Conservation (phyloP, 345 rosid species). For the Reutealis trisperma region DNA sequence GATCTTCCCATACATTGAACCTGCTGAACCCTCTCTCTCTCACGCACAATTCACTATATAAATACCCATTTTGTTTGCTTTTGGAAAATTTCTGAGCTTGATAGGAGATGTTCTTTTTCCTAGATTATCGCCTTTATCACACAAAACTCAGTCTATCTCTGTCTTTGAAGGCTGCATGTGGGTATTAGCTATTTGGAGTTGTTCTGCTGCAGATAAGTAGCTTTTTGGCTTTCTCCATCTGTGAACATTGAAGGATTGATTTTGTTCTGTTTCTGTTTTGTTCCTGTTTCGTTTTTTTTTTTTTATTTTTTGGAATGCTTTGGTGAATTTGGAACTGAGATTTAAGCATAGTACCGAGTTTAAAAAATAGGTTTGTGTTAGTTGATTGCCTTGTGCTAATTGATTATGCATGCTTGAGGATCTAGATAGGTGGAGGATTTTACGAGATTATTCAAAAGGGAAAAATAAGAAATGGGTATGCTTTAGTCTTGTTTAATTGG, state of each 20-base stretch:
- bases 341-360: not conserved
- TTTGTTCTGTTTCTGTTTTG: not conserved
- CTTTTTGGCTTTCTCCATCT: not conserved
- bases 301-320: not conserved
- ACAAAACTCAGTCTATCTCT: not conserved
- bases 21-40: not conserved
- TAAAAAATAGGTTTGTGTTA: not conserved
- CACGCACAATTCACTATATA: not conserved
- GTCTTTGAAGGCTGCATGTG: not conserved
- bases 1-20: conserved; percentile 18
- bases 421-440: not conserved
- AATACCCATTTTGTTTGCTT: not conserved
- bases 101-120: not conserved
- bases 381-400: conserved; percentile 7
- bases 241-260: not conserved
- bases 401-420: not conserved
- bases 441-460: conserved; percentile 1
- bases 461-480: conserved; percentile 12
- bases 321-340: not conserved
- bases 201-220: conserved; percentile 20
- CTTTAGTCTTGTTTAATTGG: conserved; percentile 16
- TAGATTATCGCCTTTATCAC: conserved; percentile 15
- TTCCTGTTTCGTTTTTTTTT: not conserved
- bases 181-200: not conserved
- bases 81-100: not conserved